These are phyloP conservation scores for Plenodomus lindquistii DNA, from an alignment of 2,329 filamentous ascomycete species.

Conservation along the genomic window DNA sequence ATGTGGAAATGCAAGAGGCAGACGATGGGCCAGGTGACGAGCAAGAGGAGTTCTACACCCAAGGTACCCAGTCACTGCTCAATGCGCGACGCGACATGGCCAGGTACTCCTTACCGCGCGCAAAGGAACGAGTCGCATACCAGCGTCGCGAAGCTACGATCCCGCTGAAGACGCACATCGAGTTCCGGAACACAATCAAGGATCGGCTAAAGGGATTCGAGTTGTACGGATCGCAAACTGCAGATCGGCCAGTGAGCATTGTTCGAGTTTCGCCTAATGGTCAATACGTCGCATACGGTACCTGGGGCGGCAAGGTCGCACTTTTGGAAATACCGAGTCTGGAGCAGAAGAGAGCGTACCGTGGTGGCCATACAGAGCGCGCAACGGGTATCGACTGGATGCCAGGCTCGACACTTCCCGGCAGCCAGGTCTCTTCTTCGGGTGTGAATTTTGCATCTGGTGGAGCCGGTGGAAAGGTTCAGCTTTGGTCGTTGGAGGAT, in stretches of 20 bases:
- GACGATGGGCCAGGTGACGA: constrained; percentile 61
- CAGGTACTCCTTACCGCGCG: constrained; percentile 78
- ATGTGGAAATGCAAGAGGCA: constrained; percentile 56
- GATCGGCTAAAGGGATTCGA: constrained; percentile 82
- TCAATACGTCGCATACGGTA: constrained; percentile 82
- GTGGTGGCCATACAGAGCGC: constrained; percentile 82
- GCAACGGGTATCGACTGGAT: constrained; percentile 91
- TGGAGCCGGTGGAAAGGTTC: constrained; percentile 82
- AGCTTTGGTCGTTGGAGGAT: constrained; percentile 86
- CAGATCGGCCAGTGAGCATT: constrained; percentile 88
- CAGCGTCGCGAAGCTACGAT: constrained; percentile 83
- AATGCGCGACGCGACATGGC: constrained; percentile 79
- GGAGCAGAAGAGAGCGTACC: constrained; percentile 72
- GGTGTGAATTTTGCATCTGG: constrained; percentile 86
- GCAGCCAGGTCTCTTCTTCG: constrained; percentile 70
- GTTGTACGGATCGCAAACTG: constrained; percentile 89
- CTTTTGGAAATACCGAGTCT: constrained; percentile 82
- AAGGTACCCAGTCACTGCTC: constrained; percentile 74
- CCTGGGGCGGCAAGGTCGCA: constrained; percentile 89
- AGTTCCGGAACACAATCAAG: constrained; percentile 87
- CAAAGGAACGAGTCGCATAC: constrained; percentile 74
- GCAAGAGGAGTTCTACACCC: constrained; percentile 88
- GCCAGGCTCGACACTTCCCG: constrained; percentile 76
- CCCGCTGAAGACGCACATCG: constrained; percentile 85
- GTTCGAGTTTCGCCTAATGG: constrained; percentile 87